Evolutionary conservation across 495 filamentous ascomycete genomes (phyloP).

Genomic region (Penicillium ucsense): DNA sequence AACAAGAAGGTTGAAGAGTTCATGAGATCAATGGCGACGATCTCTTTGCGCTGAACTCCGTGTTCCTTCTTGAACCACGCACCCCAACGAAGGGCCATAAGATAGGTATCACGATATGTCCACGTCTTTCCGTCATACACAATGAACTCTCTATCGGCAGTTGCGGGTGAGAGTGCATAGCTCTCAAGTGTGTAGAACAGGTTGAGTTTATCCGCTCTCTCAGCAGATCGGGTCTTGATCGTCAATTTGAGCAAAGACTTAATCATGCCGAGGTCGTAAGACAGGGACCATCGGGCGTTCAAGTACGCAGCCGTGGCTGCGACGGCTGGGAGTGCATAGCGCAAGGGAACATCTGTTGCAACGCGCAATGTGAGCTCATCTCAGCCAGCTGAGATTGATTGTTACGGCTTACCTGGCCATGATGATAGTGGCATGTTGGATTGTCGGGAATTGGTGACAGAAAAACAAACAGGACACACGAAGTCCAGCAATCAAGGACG

Average conservation of each 20-base stretch:
- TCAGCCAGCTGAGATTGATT: neutral
- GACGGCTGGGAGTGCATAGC: conserved; percentile 53
- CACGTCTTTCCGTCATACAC: conserved; percentile 66
- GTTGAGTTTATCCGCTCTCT: conserved; percentile 53
- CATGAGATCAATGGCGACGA: conserved; percentile 83
- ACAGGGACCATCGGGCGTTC: conserved; percentile 61
- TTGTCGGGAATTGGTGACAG: neutral
- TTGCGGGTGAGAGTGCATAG: conserved; percentile 48
- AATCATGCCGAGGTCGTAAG: conserved; percentile 55
- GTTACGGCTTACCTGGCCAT: conserved; percentile 7
- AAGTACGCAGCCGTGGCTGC: conserved; percentile 68
- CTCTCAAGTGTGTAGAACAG: conserved; percentile 74
- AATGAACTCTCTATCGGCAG: conserved; percentile 52
- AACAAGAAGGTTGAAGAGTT: conserved; percentile 80
- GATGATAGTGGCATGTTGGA: conserved; percentile 1
- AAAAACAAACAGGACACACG: neutral
- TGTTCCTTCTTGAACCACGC: conserved; percentile 69
- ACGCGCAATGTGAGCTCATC: neutral
- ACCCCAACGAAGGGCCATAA: conserved; percentile 65
- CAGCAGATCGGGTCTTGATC: conserved; percentile 29
- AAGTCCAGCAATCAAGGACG: neutral
- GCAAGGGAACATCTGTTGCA: conserved; percentile 26
- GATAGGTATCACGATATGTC: conserved; percentile 76
- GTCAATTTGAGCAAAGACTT: conserved; percentile 33
- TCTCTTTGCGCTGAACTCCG: conserved; percentile 60